Evolutionary conservation across 441 rosid genomes (phyloP).

Genomic region (Erodium trifolium): DNA sequence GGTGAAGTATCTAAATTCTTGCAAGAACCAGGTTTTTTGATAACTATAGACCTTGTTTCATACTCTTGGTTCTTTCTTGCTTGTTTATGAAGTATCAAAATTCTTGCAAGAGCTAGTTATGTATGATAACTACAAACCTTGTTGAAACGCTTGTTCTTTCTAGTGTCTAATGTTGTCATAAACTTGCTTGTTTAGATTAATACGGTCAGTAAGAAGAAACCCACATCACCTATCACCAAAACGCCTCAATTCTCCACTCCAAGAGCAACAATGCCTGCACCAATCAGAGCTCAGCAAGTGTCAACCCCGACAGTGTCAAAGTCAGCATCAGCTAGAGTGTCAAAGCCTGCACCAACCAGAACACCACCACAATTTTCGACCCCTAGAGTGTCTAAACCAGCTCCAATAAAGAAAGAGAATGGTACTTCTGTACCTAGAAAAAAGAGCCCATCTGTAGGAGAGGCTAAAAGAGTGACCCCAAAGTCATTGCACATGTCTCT

Average conservation of each 20-base stretch:
- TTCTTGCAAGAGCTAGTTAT: too few relatives aligned
- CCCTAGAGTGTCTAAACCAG: conserved; percentile 32
- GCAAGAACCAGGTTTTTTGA: too few relatives aligned
- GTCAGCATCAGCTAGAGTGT: too few relatives aligned
- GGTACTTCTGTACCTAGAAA: conserved; percentile 28
- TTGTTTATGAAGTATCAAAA: too few relatives aligned
- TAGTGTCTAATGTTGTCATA: neutral
- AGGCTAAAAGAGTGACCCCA: conserved; percentile 53
- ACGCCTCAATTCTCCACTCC: neutral
- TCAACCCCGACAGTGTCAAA: conserved; percentile 32
- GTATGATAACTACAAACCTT: too few relatives aligned
- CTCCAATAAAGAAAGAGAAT: conserved; percentile 29
- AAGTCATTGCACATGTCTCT: conserved; percentile 69
- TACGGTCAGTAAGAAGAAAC: conserved; percentile 45
- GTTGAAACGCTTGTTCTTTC: too few relatives aligned
- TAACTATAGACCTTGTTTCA: too few relatives aligned
- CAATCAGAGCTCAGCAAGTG: conserved; percentile 31
- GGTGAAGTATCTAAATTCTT: conserved; percentile 33
- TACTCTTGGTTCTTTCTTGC: too few relatives aligned
- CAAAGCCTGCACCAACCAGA: neutral
- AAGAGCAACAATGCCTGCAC: conserved; percentile 4
- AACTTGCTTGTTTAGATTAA: conserved; percentile 33
- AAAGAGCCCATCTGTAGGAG: conserved; percentile 28
- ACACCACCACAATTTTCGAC: neutral
- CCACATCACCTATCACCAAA: conserved; percentile 29